Evolutionary conservation across 371 early-diverging fungal genomes (phyloP).

Genomic region (Mortierella sp.): DNA sequence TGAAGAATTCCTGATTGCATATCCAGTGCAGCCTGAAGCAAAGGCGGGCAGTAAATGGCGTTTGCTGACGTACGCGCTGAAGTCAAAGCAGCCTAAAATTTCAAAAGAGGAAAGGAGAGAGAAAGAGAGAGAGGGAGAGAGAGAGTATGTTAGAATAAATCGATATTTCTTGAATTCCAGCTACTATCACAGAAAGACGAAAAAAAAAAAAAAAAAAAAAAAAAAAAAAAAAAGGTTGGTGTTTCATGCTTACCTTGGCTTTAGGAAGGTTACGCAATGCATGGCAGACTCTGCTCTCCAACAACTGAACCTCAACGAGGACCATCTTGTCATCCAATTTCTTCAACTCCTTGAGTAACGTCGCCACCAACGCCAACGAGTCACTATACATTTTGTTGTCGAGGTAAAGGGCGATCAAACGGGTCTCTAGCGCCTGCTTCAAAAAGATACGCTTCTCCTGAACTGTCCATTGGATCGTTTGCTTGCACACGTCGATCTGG

Average conservation of each 20-base stretch:
- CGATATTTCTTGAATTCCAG: background rate
- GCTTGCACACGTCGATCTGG: constrained; percentile 93
- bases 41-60: constrained; percentile 98
- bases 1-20: constrained; percentile 98
- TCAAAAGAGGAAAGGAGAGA: no score
- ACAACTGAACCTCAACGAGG: constrained; percentile 94
- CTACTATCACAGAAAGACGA: background rate
- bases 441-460: constrained; percentile 93
- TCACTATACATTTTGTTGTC: constrained; percentile 95
- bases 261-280: constrained; percentile 94
- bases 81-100: constrained; percentile 92
- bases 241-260: constrained; percentile 71
- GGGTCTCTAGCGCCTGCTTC: constrained; percentile 94
- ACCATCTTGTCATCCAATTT: constrained; percentile 98
- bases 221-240: background rate
- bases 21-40: constrained; percentile 96
- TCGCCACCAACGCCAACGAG: constrained; percentile 85
- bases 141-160: background rate
- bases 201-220: background rate
- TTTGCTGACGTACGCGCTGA: constrained; percentile 98
- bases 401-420: constrained; percentile 90
- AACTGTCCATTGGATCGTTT: constrained; percentile 92
- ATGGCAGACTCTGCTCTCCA: constrained; percentile 96
- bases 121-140: background rate
- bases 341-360: constrained; percentile 94